A percentile compares a stretch with the other conserved stretches of the same genome.
These are phyloP conservation scores for Dipteronia sinensis DNA, from an alignment of 345 rosid genomes.

Conservation along the genomic window DNA sequence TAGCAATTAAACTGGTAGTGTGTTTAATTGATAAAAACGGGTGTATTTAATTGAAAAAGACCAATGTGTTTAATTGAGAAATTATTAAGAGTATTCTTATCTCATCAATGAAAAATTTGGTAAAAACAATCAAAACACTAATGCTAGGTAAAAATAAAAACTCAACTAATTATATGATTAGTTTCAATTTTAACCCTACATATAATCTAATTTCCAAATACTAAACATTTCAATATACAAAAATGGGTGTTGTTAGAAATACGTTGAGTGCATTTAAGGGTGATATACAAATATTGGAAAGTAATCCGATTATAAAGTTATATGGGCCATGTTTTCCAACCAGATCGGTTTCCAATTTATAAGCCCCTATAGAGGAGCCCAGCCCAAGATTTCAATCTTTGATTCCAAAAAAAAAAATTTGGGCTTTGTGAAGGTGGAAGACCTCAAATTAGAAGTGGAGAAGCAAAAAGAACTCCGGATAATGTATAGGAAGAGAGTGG, in stretches of 20 bases:
- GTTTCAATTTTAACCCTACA: too few species aligned
- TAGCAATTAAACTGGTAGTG: too few species aligned
- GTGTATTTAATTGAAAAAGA: too few species aligned
- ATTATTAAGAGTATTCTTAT: too few species aligned
- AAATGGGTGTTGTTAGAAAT: background rate
- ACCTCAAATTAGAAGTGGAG: slow-evolving; percentile 41
- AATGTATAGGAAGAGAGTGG: slow-evolving; percentile 47
- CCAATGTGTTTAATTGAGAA: too few species aligned
- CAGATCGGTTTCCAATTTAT: background rate
- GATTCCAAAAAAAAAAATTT: too few species aligned
- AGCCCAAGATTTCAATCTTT: background rate
- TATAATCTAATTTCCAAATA: background rate
- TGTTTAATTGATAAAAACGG: too few species aligned
- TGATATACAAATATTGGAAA: too few species aligned
- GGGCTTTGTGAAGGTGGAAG: slow-evolving; percentile 34
- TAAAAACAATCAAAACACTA: too few species aligned
- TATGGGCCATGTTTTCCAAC: background rate
- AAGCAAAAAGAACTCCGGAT: slow-evolving; percentile 45
- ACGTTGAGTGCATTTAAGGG: background rate
- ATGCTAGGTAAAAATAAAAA: too few species aligned
- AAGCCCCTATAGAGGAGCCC: background rate
- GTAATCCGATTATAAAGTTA: background rate
- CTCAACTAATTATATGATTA: too few species aligned
- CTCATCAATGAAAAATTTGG: too few species aligned
- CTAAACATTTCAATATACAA: background rate